phyloP scores from a whole-genome alignment of 768 basidiomycete genomes.

The Rhodotorula taiwanensis region DNA sequence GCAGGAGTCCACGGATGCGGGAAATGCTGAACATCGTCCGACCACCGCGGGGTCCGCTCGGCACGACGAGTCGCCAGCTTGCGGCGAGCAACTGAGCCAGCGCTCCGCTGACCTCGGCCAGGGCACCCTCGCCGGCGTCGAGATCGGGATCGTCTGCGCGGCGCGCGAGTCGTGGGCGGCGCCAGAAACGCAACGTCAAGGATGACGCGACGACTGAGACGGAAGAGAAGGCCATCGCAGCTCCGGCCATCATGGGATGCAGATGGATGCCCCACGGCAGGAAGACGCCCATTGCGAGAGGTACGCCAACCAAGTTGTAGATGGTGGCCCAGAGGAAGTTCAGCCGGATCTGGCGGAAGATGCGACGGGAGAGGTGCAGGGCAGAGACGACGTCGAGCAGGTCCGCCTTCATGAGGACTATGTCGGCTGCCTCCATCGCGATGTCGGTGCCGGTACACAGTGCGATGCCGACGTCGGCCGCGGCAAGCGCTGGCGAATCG shows the following conservation, averaged over 20 bases:
- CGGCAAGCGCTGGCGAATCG: slow-evolving; percentile 93
- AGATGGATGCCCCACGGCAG: slow-evolving; percentile 85
- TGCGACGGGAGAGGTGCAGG: slow-evolving; percentile 76
- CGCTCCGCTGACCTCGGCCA: slow-evolving; percentile 24
- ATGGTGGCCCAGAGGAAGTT: slow-evolving; percentile 96
- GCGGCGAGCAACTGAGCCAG: slow-evolving; percentile 1
- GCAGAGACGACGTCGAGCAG: slow-evolving; percentile 96
- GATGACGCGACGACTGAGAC: slow-evolving; percentile 92
- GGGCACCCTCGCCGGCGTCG: slow-evolving; percentile 16
- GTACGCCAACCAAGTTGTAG: slow-evolving; percentile 53
- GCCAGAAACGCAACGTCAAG: slow-evolving; percentile 78
- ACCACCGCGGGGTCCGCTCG: neutral
- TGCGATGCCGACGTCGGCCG: slow-evolving; percentile 92
- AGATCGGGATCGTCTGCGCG: slow-evolving; percentile 24
- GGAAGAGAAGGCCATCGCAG: slow-evolving; percentile 95
- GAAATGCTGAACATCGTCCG: neutral
- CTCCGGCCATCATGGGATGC: slow-evolving; percentile 98
- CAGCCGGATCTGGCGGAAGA: slow-evolving; percentile 81
- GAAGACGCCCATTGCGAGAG: slow-evolving; percentile 94
- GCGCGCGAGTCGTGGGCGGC: slow-evolving; percentile 36
- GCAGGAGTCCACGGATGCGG: neutral
- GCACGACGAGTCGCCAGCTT: slow-evolving; percentile 13
- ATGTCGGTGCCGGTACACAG: slow-evolving; percentile 93
- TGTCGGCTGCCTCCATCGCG: slow-evolving; percentile 95
- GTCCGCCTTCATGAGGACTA: slow-evolving; percentile 95